A percentile compares a stretch with the other conserved stretches of the same genome.
Conservation (phyloP, 73 alveolate genomes). For the Loxodes magnus region DNA sequence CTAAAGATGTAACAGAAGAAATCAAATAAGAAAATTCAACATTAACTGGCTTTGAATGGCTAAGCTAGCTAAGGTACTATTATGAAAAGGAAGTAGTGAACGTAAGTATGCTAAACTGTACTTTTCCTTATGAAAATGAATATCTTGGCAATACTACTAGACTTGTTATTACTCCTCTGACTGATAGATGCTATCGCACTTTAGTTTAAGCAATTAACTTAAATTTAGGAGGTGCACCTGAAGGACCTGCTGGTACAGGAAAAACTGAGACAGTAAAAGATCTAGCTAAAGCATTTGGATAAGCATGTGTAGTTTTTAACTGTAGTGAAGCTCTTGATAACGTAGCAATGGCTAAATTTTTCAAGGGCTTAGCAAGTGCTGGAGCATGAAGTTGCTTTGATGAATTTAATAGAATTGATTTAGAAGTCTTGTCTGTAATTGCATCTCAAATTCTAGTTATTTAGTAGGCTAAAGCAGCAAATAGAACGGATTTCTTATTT, state of each 20-base stretch:
- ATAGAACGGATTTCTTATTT: slow-evolving; percentile 78
- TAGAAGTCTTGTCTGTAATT: slow-evolving; percentile 74
- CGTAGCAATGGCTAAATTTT: slow-evolving; percentile 97
- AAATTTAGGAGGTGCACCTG: slow-evolving; percentile 94
- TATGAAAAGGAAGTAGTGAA: slow-evolving; percentile 23
- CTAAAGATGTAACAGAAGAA: slow-evolving; percentile 74
- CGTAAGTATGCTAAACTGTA: slow-evolving; percentile 58
- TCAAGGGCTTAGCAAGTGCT: slow-evolving; percentile 92
- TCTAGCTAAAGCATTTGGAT: slow-evolving; percentile 90
- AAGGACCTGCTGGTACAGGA: slow-evolving; percentile 98
- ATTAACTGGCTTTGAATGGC: slow-evolving; percentile 60
- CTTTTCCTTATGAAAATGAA: slow-evolving; percentile 84
- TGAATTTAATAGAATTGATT: slow-evolving; percentile 94
- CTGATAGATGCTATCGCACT: slow-evolving; percentile 92
- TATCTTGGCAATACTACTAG: slow-evolving; percentile 87
- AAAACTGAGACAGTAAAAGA: slow-evolving; percentile 97
- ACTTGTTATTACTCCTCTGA: slow-evolving; percentile 90
- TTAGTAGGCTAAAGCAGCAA: slow-evolving; percentile 50
- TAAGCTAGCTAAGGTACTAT: slow-evolving; percentile 55
- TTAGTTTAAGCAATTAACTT: slow-evolving; percentile 82
- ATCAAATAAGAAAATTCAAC: slow-evolving; percentile 13
- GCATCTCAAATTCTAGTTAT: slow-evolving; percentile 52
- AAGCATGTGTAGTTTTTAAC: slow-evolving; percentile 88
- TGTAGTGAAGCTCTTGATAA: slow-evolving; percentile 90
- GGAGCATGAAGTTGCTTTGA: slow-evolving; percentile 98